phyloP scores from a whole-genome alignment of 805 yeast species.

The Cyberlindnera euphorbiiphila region DNA sequence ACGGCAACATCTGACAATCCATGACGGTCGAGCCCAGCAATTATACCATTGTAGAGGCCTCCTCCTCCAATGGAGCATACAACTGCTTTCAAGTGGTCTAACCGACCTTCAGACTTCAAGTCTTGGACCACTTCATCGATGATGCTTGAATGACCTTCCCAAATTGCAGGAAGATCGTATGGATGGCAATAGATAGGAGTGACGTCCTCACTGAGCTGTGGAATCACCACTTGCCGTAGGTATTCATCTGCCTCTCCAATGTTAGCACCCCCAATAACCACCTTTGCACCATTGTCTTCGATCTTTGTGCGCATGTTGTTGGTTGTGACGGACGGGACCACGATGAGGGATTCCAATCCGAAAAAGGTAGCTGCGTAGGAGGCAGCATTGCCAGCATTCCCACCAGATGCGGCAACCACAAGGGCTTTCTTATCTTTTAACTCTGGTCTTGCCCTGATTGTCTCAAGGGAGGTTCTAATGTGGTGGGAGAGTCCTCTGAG shows the following conservation, averaged over 20 bases:
- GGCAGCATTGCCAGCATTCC: constrained; percentile 55
- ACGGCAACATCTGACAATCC: constrained; percentile 37
- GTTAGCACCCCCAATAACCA: constrained; percentile 41
- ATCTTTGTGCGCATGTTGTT: constrained; percentile 43
- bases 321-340: constrained; percentile 51
- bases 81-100: constrained; percentile 37
- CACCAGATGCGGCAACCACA: constrained; percentile 52
- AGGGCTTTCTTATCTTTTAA: constrained; percentile 30
- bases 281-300: constrained; percentile 45
- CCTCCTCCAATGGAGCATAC: constrained; percentile 59
- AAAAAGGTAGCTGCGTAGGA: constrained; percentile 41
- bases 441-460: constrained; percentile 23
- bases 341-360: constrained; percentile 47
- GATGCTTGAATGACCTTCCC: constrained; percentile 52
- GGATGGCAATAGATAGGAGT: constrained; percentile 52
- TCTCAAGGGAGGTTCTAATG: constrained; percentile 33
- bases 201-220: constrained; percentile 19
- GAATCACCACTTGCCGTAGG: constrained; percentile 32
- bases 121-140: constrained; percentile 40
- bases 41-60: constrained; percentile 51
- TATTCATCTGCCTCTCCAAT: constrained; percentile 51
- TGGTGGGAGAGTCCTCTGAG: constrained; percentile 51
- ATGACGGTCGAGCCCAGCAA: constrained; percentile 39
- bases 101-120: constrained; percentile 22
- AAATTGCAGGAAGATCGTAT: constrained; percentile 45